Conservation (phyloP, 257 asterid species). For the Solanum neorickii region DNA sequence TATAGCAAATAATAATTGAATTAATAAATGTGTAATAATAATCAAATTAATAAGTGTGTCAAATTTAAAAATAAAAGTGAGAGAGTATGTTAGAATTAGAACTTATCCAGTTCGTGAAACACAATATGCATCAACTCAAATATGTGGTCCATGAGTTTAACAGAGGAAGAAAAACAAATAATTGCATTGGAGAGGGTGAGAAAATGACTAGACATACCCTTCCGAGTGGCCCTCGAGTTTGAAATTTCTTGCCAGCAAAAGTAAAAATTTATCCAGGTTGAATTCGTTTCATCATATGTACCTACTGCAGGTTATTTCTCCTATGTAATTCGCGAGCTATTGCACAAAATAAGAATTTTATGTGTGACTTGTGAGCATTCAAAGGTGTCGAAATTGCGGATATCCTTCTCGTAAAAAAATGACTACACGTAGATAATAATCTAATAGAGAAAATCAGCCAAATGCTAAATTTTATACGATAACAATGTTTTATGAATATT, state of each 20-base stretch:
- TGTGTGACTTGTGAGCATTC: fast-evolving
- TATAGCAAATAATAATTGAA: too few relatives aligned
- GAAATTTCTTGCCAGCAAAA: too few relatives aligned
- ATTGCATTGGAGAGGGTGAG: background rate
- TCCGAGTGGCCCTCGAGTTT: too few relatives aligned
- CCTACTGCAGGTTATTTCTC: fast-evolving
- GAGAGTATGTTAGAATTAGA: background rate
- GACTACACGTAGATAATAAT: background rate
- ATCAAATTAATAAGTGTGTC: too few relatives aligned
- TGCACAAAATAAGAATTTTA: fast-evolving
- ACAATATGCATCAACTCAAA: background rate
- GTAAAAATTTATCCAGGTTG: too few relatives aligned
- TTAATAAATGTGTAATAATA: too few relatives aligned
- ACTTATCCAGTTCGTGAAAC: background rate
- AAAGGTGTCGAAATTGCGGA: fast-evolving
- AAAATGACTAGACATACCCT: background rate
- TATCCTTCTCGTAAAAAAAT: too few relatives aligned
- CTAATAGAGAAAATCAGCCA: background rate
- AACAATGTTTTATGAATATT: too few relatives aligned
- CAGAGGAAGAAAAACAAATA: background rate
- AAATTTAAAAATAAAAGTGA: too few relatives aligned
- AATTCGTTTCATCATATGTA: too few relatives aligned
- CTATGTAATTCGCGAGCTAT: too few relatives aligned
- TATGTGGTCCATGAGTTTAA: background rate
- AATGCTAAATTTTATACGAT: background rate